Evolutionary conservation across 371 early-diverging fungal species (phyloP), one percentile per base, ranked within the genome.

Genomic region (Mucor irregularis): DNA sequence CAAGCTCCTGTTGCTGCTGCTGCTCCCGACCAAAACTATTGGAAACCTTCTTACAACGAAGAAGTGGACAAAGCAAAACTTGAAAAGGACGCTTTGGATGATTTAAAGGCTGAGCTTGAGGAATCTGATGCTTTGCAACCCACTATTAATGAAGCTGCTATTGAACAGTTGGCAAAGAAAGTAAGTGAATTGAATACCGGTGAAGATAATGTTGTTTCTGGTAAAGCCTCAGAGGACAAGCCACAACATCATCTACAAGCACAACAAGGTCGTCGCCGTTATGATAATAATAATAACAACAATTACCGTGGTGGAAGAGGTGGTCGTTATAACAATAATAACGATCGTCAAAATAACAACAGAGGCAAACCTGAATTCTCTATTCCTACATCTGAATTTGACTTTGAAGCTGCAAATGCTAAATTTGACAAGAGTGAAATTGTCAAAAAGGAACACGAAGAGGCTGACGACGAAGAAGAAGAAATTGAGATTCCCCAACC

Each of bases 351-450:
- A 33, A 52, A 65, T 30, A 37, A 46, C 22, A 49, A 71, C 43
- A 73, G 70, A n/a, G 68, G 63, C 53, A 57, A 66, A 45, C 58
- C 66, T 28, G 80, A 80, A 25, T 69, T 87, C 14, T 71, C 77
- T 35, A 81, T 96, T 34, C 96, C 97, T 22, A 77, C 86, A 42
- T 85, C 89, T 3, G 97, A 96, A 58, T 98, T 94, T 69, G 95
- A 98, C 66, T 97, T 98, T 76, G 95, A 94, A 68, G 81, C 87
- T 2, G 80, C 93, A 21, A 97, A 96, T 64, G 94, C 95, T 28
- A 94, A 96, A 71, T 93, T 95, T 68, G 83, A 95, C 70, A 93
- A 94, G 70, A 80, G 84, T 13, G 89, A 92, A 25, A 65, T 92
- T 35, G 73, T 81, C 28, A 82, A 89, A 63, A 61, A 69, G 37